Conservation (phyloP, 495 filamentous ascomycete genomes). For the Lophium mytilinum region DNA sequence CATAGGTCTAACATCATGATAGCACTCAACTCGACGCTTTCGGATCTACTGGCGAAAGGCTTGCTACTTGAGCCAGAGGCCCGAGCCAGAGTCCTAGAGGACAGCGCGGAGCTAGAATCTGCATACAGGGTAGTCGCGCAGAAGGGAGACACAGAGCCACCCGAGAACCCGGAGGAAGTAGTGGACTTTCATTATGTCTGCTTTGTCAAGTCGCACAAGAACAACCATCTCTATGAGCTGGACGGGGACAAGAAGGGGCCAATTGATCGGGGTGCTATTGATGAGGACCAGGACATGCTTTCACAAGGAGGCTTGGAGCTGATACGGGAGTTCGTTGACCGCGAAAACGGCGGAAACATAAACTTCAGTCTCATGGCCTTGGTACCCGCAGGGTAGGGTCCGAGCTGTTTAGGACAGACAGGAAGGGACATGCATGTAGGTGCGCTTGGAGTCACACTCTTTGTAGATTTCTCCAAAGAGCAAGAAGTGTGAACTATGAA, state of each 20-base stretch:
- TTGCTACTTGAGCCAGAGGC: conserved; percentile 11
- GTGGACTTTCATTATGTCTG: conserved; percentile 28
- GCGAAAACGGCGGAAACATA: conserved; percentile 5
- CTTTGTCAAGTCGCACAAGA: conserved; percentile 25
- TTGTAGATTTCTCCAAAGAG: conserved; percentile 21
- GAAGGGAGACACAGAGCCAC: conserved; percentile 23
- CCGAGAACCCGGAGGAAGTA: conserved; percentile 21
- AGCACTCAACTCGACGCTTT: conserved; percentile 7
- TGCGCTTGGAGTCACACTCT: conserved; percentile 31
- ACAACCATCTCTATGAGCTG: conserved; percentile 23
- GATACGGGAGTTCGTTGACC: conserved; percentile 12
- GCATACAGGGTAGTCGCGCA: conserved; percentile 20
- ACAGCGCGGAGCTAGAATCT: conserved; percentile 21
- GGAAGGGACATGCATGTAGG: conserved; percentile 16
- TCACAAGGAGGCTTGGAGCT: conserved; percentile 12
- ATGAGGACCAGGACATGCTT: conserved; percentile 22
- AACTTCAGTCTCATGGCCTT: conserved; percentile 30
- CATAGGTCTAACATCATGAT: neutral
- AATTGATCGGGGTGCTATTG: conserved; percentile 17
- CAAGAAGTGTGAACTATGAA: conserved; percentile 32
- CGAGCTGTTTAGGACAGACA: too few relatives aligned
- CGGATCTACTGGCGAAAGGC: conserved; percentile 3
- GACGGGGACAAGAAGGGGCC: conserved; percentile 28
- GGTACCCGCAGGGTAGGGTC: neutral
- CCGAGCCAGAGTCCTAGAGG: conserved; percentile 16